Percentiles rank a stretch among this genome's conserved stretches.
Conservation (phyloP, 495 filamentous ascomycete species). For the Penicillium manginii region DNA sequence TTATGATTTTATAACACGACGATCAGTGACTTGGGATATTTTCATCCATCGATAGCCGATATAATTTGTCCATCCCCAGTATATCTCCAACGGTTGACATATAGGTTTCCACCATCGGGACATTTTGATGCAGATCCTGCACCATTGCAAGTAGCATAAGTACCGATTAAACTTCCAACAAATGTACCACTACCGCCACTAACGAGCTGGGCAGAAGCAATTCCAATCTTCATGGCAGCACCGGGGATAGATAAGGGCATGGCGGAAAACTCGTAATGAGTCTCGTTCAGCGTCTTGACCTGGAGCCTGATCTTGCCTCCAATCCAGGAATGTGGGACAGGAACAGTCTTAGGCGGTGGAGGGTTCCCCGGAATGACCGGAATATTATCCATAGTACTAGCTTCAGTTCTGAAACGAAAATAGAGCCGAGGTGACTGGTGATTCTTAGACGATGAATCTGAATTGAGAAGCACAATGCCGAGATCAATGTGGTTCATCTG, state of each 20-base stretch:
- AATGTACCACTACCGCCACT: constrained; percentile 23
- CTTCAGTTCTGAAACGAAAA: neutral
- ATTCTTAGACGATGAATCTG: neutral
- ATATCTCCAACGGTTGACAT: neutral
- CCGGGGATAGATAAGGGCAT: neutral
- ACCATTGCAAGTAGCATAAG: constrained; percentile 28
- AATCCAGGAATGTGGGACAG: constrained; percentile 9
- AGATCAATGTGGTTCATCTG: constrained; percentile 29
- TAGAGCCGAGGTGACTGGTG: neutral
- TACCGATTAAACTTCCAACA: constrained; percentile 24
- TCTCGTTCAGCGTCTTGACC: constrained; percentile 18
- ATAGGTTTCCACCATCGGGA: neutral
- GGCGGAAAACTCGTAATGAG: constrained; percentile 23
- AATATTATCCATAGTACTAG: neutral
- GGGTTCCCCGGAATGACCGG: constrained; percentile 12
- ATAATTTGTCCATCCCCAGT: neutral
- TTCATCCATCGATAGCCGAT: neutral
- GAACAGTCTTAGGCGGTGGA: constrained; percentile 7
- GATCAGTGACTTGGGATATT: neutral
- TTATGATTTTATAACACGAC: neutral
- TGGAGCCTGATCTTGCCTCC: constrained; percentile 12
- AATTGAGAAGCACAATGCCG: constrained; percentile 15
- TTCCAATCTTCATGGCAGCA: constrained; percentile 4
- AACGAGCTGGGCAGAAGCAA: constrained; percentile 12
- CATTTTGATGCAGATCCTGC: neutral